These are phyloP conservation scores for Gaeumannomyces tritici DNA, from an alignment of 2,329 filamentous ascomycete genomes.

Conservation along the genomic window DNA sequence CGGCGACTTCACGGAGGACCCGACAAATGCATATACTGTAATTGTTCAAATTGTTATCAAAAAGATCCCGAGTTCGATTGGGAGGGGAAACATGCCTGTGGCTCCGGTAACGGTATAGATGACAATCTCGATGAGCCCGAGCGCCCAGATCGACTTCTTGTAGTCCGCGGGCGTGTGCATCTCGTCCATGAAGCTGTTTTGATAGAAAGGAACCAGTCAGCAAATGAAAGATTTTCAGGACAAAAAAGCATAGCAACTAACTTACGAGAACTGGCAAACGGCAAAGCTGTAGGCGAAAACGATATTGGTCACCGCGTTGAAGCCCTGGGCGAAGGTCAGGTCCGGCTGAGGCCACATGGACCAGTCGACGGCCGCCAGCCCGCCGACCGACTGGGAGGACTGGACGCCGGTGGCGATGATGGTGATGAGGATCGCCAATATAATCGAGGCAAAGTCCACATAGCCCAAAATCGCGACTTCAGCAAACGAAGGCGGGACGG, in stretches of 20 bases:
- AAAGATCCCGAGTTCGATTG: too few relatives aligned
- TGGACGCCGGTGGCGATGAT: conserved; percentile 23
- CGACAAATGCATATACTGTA: conserved; percentile 64
- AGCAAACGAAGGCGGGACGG: conserved; percentile 37
- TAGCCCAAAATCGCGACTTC: conserved; percentile 40
- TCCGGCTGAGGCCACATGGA: conserved; percentile 34
- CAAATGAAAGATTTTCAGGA: too few relatives aligned
- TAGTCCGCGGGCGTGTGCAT: conserved; percentile 39
- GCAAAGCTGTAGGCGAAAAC: conserved; percentile 58
- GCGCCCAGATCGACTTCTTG: conserved; percentile 46
- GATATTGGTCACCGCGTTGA: conserved; percentile 58
- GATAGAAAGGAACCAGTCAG: too few relatives aligned
- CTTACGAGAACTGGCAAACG: conserved; percentile 41
- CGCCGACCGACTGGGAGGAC: conserved; percentile 9
- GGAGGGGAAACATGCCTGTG: too few relatives aligned
- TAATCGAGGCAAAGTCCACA: conserved; percentile 51
- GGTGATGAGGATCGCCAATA: conserved; percentile 25
- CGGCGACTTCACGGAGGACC: conserved; percentile 52
- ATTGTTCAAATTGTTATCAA: too few relatives aligned
- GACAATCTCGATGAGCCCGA: conserved; percentile 50
- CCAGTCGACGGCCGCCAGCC: conserved; percentile 17
- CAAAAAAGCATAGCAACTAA: too few relatives aligned
- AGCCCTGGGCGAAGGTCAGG: conserved; percentile 41
- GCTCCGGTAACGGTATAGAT: conserved; percentile 60
- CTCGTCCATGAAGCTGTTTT: conserved; percentile 44